Conservation (phyloP, 1,284 basidiomycete genomes). For the Phylloboletellus chloephorus region DNA sequence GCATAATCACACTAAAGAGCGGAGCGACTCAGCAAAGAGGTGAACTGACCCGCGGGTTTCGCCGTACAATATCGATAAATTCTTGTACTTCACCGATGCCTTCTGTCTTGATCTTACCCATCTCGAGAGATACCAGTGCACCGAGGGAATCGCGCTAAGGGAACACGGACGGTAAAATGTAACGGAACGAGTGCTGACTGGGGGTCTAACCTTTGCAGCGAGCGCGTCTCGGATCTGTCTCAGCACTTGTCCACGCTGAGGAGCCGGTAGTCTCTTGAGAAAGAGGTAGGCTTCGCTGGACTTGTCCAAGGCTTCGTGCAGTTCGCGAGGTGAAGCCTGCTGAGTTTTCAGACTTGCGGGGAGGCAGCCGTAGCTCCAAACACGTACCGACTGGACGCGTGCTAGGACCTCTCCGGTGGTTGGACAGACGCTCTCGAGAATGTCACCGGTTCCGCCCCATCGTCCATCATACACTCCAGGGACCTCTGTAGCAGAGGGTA, state of each 20-base stretch:
- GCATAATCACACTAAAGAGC: constrained; percentile 57
- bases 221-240: constrained; percentile 84
- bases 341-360: constrained; percentile 1
- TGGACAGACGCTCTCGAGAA: constrained; percentile 65
- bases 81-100: constrained; percentile 92
- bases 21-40: constrained; percentile 9
- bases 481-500: constrained; percentile 49
- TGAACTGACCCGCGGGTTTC: constrained; percentile 18
- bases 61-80: constrained; percentile 81
- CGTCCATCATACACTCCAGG: constrained; percentile 72
- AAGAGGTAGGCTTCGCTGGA: constrained; percentile 65
- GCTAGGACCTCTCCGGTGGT: constrained; percentile 74
- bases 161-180: constrained; percentile 3
- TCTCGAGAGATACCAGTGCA: constrained; percentile 80
- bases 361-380: not conserved
- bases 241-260: constrained; percentile 82
- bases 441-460: constrained; percentile 72
- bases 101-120: constrained; percentile 95
- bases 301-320: constrained; percentile 57
- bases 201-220: constrained; percentile 58
- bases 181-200: not conserved
- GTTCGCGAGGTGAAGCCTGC: constrained; percentile 66
- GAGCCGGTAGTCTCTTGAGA: constrained; percentile 79
- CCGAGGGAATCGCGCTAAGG: constrained; percentile 74
- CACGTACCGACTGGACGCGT: constrained; percentile 55